Percentiles rank a stretch among this genome's conserved stretches.
Conservation (phyloP, 345 rosid species). For the Acer yangbiense region DNA sequence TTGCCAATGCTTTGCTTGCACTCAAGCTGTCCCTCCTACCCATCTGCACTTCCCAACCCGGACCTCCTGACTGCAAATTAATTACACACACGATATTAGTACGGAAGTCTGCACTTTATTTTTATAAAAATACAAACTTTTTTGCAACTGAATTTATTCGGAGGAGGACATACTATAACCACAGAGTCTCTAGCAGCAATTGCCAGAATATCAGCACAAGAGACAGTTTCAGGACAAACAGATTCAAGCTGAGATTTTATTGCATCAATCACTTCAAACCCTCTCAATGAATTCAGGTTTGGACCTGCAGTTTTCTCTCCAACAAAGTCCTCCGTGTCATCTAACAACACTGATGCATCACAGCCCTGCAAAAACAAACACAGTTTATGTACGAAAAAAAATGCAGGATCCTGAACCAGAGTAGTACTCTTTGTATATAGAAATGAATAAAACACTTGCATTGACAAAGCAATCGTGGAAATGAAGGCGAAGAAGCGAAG, state of each 20-base stretch:
- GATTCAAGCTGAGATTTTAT: slow-evolving; percentile 72
- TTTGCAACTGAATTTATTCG: background rate
- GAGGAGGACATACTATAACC: slow-evolving; percentile 42
- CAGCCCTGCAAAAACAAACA: slow-evolving; percentile 59
- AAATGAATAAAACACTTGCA: slow-evolving; percentile 36
- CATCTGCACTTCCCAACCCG: slow-evolving; percentile 81
- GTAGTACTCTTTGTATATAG: background rate
- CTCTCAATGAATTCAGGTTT: slow-evolving; percentile 77
- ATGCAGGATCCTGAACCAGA: background rate
- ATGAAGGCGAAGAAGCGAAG: slow-evolving; percentile 77
- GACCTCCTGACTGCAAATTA: slow-evolving; percentile 73
- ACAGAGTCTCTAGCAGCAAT: slow-evolving; percentile 79
- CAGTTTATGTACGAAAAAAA: background rate
- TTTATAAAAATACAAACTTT: no score
- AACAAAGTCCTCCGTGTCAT: slow-evolving; percentile 52
- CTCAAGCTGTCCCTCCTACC: slow-evolving; percentile 70
- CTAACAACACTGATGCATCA: slow-evolving; percentile 80
- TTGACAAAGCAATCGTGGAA: slow-evolving; percentile 85
- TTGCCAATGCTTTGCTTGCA: slow-evolving; percentile 71
- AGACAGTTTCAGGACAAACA: slow-evolving; percentile 73
- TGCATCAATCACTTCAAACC: slow-evolving; percentile 75
- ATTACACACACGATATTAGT: background rate
- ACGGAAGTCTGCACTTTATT: background rate
- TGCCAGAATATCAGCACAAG: slow-evolving; percentile 92
- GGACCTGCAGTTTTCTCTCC: slow-evolving; percentile 90